Conservation (phyloP, 176 grass and related monocot species). For the Oryza meridionalis region DNA sequence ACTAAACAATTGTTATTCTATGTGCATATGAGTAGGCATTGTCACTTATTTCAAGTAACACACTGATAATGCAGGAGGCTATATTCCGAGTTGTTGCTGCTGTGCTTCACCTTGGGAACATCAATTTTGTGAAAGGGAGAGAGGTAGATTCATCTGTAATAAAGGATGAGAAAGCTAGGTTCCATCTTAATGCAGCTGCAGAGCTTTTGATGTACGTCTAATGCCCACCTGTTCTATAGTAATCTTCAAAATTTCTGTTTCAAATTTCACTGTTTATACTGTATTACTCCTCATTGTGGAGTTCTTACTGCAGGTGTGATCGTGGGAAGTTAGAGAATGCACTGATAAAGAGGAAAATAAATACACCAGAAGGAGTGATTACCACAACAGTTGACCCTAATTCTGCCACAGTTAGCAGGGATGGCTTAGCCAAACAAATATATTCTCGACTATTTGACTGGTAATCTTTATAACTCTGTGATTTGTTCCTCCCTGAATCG, state of each 20-base stretch:
- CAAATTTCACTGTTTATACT: slow-evolving; percentile 12
- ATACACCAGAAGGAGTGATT: slow-evolving; percentile 93
- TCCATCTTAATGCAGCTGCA: slow-evolving; percentile 81
- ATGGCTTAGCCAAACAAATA: slow-evolving; percentile 88
- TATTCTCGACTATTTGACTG: slow-evolving; percentile 91
- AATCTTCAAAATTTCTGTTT: slow-evolving; percentile 1
- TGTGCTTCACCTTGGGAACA: slow-evolving; percentile 96
- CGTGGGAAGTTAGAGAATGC: slow-evolving; percentile 67
- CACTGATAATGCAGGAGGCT: slow-evolving; percentile 59
- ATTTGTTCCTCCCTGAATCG: slow-evolving; percentile 14
- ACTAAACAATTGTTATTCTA: slow-evolving; percentile 17
- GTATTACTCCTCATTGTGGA: not conserved
- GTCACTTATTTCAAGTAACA: slow-evolving; percentile 24
- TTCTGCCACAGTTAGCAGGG: slow-evolving; percentile 84
- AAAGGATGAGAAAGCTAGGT: slow-evolving; percentile 84
- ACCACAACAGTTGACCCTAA: slow-evolving; percentile 85
- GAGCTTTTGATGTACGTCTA: slow-evolving; percentile 82
- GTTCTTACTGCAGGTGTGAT: slow-evolving; percentile 68
- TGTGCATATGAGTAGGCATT: slow-evolving; percentile 13
- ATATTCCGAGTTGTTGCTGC: slow-evolving; percentile 89
- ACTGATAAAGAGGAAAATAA: slow-evolving; percentile 81
- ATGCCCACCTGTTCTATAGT: slow-evolving; percentile 13
- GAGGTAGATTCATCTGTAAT: slow-evolving; percentile 87
- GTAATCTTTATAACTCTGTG: slow-evolving; percentile 42
- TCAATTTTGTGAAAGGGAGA: slow-evolving; percentile 89